A percentile compares a stretch with the other conserved stretches of the same genome.
phyloP scores from a whole-genome alignment of 352 stramenopile genomes.

The Pythium scleroteichum region DNA sequence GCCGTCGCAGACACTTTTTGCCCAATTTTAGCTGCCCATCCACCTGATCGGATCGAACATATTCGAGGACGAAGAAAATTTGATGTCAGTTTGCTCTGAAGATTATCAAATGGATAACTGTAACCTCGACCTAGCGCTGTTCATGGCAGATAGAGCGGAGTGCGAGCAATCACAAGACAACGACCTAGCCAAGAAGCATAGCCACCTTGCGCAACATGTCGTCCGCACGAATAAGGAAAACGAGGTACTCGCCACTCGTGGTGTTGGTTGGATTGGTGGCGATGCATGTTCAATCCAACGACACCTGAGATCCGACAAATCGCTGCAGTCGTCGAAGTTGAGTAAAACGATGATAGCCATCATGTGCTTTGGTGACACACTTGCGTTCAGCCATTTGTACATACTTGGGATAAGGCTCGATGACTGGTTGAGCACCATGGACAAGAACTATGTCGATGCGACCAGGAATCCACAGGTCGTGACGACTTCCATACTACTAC shows the following conservation, averaged over 20 bases:
- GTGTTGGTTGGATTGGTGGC: background rate
- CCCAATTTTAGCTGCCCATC: no score
- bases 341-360: slow-evolving; percentile 1
- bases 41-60: no score
- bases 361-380: background rate
- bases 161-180: background rate
- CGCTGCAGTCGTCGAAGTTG: background rate
- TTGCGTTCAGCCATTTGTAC: slow-evolving; percentile 5
- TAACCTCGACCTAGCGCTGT: background rate
- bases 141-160: slow-evolving; percentile 2
- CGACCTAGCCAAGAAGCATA: no score
- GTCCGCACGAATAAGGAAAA: no score
- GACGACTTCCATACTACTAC: slow-evolving; percentile 4
- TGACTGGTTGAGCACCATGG: slow-evolving; percentile 4
- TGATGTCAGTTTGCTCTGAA: no score
- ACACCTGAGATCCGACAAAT: background rate
- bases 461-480: background rate
- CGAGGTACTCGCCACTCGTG: no score
- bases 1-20: no score
- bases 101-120: no score
- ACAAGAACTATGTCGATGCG: slow-evolving; percentile 1
- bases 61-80: no score
- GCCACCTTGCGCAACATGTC: no score
- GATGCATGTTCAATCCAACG: background rate
- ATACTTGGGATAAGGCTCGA: background rate